Evolutionary conservation across 768 basidiomycete genomes (phyloP), one percentile per base, ranked within the genome.

Genomic region (Serendipita vermifera): DNA sequence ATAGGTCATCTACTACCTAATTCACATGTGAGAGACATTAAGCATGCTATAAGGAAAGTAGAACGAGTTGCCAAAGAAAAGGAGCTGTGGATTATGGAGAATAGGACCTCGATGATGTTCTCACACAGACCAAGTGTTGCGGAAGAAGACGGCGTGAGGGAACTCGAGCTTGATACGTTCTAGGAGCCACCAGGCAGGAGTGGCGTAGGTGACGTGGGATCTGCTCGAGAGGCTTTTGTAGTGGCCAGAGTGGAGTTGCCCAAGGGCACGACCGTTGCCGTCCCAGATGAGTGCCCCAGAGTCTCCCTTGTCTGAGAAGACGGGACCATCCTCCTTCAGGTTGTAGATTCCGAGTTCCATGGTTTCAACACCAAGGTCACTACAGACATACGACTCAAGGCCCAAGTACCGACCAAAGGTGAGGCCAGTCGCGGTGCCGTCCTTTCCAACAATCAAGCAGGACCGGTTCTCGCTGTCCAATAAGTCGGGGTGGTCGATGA

Each of bases 301-400:
- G 61, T 72, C 71, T 13, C 70, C 69, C n/a, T 61, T 60, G 17
- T 54, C 64, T 14, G 69, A 69, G 60, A 72, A 74, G 31, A 59
- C 53, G 11, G 60, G 64, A 1, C 61, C 60, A 57, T 69, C 58
- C 40, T 59, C 57, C 59, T 67, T 62, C 58, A 69, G 65, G 55
- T 61, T 48, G 32, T 66, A 15, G 41, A 72, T 64, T 1, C 60
- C 60, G 48, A 60, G 59, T 61, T 71, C 72, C 54, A 61, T 67
- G 4, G 71, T 11, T 11, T 29, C 13, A 29, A 27, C 60, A 11
- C 9, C 7, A 9, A 9, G 9, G 9, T 26, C 41, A 11, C 11
- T 22, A 20, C 15, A 53, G 29, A 40, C 3, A 55, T 22, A 54
- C 11, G 27, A 15, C 13, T 31, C 32, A 13, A 54, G n/a, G 27